Percentiles rank a stretch among this genome's conserved stretches.
These are phyloP conservation scores for Flueggea neowawraea DNA, from an alignment of 441 rosid species.

Conservation along the genomic window DNA sequence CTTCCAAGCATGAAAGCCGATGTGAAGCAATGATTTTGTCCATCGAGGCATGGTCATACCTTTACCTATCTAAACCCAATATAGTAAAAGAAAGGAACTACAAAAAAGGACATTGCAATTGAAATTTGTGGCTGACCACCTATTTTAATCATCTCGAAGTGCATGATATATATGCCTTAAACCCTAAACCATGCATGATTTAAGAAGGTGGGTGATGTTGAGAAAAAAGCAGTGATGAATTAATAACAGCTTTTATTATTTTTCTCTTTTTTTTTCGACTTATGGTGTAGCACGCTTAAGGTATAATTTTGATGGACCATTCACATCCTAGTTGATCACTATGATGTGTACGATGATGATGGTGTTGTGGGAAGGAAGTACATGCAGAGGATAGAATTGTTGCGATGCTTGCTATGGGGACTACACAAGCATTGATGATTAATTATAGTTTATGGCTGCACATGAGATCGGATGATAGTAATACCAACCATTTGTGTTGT, in stretches of 20 bases:
- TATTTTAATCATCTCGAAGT: neutral
- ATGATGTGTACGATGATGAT: neutral
- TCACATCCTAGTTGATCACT: neutral
- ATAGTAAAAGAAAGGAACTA: neutral
- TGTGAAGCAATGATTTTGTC: slow-evolving; percentile 52
- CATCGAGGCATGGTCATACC: slow-evolving; percentile 13
- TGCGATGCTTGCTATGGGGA: neutral
- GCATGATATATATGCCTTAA: neutral
- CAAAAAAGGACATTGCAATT: neutral
- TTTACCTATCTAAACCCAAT: slow-evolving; percentile 7
- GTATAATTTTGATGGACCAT: slow-evolving; percentile 27
- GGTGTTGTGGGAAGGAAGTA: neutral
- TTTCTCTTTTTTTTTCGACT: neutral
- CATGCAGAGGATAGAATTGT: neutral
- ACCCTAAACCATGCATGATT: slow-evolving; percentile 16
- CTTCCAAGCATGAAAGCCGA: slow-evolving; percentile 32
- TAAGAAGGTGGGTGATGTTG: slow-evolving; percentile 9
- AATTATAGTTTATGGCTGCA: neutral
- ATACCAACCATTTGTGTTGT: too few species aligned
- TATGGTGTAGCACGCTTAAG: slow-evolving; percentile 23
- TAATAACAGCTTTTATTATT: neutral
- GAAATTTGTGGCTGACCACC: too few species aligned
- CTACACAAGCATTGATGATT: neutral
- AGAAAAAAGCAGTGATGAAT: neutral
- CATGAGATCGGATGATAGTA: too few species aligned